Base-by-base conservation (phyloP, 2,329 filamentous ascomycete species). In the Lecanicillium sp. region DNA sequence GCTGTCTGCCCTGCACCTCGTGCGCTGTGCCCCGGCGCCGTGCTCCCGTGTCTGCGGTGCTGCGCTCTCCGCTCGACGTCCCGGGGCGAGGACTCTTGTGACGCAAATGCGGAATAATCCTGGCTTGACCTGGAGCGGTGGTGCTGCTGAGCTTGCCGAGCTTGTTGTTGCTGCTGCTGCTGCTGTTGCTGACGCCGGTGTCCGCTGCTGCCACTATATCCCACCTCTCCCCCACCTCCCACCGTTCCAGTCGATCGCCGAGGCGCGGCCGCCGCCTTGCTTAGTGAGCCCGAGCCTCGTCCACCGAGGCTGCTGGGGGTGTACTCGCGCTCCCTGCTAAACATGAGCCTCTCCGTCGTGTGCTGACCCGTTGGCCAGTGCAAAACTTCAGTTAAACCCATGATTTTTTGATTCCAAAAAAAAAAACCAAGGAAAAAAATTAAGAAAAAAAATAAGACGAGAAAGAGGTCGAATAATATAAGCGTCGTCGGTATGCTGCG, bases 321-420 rank as follows among this genome's bases (percentile, higher is more conserved):
- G 41, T 39, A 24, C 7, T 46, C 35, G 15, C 36, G 44, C 35
- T 47, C 44, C 11, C 44, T 21, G 21, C 44, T 32, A 20, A 29
- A 8, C 32, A 40, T 21, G 20, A 36, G 11, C 37, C 37, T 20
- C 44, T 35, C 23, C 17, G 26, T 29, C 12, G 44, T 15, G 4
- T 29, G 32, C 15, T 8, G 11, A 15, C 37, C 26, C 11, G 33
- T 39, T 15, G 47, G 40, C 47, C 47, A 49, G 37, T 44, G 47
- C 11, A 44, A 20, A 14, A 49, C 47, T 39, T 49, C 15, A 8
- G 40, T 33, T 7, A 44, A 44, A 7, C 47, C 40, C 47, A 49
- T 49, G 29, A 41, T 23, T 26, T 19, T 14, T 23, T 21, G 15
- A 33, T 39, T 17, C 11, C 32, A 26, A 3, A n/a, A 19, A 17